Conservation (phyloP, 352 stramenopile genomes). For the Globisporangium perplexum region DNA sequence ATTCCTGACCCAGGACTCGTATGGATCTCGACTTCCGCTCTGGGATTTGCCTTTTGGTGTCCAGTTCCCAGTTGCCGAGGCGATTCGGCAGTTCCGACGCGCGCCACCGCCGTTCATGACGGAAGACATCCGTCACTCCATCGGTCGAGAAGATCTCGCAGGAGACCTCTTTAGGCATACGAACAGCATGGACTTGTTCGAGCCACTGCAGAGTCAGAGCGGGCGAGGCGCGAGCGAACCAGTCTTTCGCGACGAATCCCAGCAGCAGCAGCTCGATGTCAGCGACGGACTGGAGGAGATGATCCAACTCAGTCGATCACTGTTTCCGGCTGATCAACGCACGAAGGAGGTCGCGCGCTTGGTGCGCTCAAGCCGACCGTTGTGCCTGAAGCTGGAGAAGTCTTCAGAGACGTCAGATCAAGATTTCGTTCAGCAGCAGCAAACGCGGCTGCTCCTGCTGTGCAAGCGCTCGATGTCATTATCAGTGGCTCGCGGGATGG, state of each 20-base stretch:
- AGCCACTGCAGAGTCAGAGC: neutral
- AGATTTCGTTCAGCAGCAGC: conserved; percentile 85
- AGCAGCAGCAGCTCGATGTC: conserved; percentile 13
- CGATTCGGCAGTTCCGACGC: conserved; percentile 51
- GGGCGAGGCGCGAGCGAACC: neutral
- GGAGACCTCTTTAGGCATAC: conserved; percentile 8
- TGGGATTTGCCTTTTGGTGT: conserved; percentile 55
- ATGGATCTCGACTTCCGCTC: conserved; percentile 32
- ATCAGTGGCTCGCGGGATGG: conserved; percentile 93
- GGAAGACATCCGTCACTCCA: conserved; percentile 45
- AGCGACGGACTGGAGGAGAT: conserved; percentile 68
- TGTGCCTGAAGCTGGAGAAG: conserved; percentile 74
- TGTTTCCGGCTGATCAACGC: conserved; percentile 69
- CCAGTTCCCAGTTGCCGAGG: conserved; percentile 48
- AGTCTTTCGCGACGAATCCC: neutral
- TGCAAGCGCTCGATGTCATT: conserved; percentile 93
- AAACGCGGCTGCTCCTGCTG: conserved; percentile 92
- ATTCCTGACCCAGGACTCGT: conserved; percentile 37
- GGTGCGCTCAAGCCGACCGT: conserved; percentile 63
- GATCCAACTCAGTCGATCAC: conserved; percentile 37
- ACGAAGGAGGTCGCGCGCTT: conserved; percentile 80
- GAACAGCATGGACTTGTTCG: neutral
- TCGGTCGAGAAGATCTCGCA: conserved; percentile 57
- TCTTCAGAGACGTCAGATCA: conserved; percentile 57
- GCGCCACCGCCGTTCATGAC: conserved; percentile 51